Evolutionary conservation across 2,329 filamentous ascomycete genomes (phyloP).

Genomic region (Coccinonectria pachysandricola): DNA sequence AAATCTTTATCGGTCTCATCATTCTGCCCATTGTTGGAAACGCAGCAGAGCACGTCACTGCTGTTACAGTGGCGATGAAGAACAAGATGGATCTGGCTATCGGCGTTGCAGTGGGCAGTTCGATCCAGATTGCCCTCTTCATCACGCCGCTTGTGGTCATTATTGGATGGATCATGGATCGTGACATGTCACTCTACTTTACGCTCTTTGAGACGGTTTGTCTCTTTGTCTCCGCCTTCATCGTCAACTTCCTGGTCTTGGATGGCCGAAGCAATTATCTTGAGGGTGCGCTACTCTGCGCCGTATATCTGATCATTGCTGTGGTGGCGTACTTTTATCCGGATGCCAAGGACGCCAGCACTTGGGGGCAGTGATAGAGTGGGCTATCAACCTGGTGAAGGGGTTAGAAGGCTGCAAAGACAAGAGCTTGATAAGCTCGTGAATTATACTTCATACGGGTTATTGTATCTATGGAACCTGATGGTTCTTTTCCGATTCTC

Average conservation of each 20-base stretch:
- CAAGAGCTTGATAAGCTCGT: too few relatives aligned
- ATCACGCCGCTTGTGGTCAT: constrained; percentile 61
- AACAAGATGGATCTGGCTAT: constrained; percentile 71
- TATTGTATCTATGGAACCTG: too few relatives aligned
- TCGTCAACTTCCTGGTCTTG: constrained; percentile 79
- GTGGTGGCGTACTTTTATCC: constrained; percentile 60
- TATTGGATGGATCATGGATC: constrained; percentile 58
- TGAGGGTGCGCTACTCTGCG: constrained; percentile 61
- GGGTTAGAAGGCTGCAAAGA: too few relatives aligned
- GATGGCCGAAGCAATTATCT: constrained; percentile 82
- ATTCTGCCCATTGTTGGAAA: constrained; percentile 65
- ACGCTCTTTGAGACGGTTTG: constrained; percentile 83
- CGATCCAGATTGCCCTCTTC: constrained; percentile 63
- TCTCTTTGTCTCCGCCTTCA: constrained; percentile 73
- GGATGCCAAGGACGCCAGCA: constrained; percentile 35
- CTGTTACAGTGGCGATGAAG: constrained; percentile 59
- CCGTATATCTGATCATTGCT: constrained; percentile 58
- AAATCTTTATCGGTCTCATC: constrained; percentile 62
- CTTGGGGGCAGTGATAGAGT: too few relatives aligned
- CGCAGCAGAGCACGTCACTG: constrained; percentile 63
- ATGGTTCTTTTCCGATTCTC: too few relatives aligned
- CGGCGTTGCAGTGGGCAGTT: constrained; percentile 59
- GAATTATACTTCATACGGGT: too few relatives aligned
- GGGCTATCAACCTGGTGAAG: too few relatives aligned
- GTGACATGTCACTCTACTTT: constrained; percentile 73